Evolutionary conservation across 176 grass and related monocot species (phyloP), one percentile per base, ranked within the genome.

Genomic region (Poa annua): DNA sequence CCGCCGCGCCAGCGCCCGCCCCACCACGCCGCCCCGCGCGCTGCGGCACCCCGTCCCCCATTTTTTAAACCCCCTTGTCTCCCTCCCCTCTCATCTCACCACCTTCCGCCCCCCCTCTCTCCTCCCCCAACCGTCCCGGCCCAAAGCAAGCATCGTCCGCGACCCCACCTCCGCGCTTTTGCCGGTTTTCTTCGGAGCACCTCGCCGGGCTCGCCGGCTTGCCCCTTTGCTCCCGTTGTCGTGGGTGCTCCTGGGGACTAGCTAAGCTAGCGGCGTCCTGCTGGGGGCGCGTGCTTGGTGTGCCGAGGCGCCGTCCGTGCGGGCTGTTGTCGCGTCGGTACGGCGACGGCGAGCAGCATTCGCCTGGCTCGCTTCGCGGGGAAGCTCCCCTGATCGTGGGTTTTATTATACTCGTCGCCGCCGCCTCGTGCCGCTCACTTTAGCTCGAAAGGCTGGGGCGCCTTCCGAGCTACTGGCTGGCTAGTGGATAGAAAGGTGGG

Each of bases 31-130:
- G 36, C 69, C 11, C 35, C 25, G 79, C 62, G 38, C 51, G 7
- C 42, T 80, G 51, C 73, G 62, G 62, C 42, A 42, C 50, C n/a
- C 7, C 14, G 11, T 51, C 6, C 24, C 12, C 74, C 36, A 44
- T 77, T 78, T 82, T 83, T 86, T 74, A 67, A 83, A 83, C 54
- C 68, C 84, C 21, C 39, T 61, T 86, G 80, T 87, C 88, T 80
- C 75, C 68, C 84, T 59, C 66, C 41, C 34, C 34, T 44, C 26
- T 32, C 68, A 14, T 8, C 66, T 2, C 66, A 9, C 45, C 47
- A 64, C 7, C 76, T 66, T 79, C 80, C 4, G 15, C 6, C 20
- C 22, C 2, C 14, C 32, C 41, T 29, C 4, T 15, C 85, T 4
- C 42, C 15, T 77, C 78, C 48, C 41, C 29, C 8, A 47, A 36